Evolutionary conservation across 176 grass and related monocot species (phyloP), one percentile per base, ranked within the genome.

Genomic region (Saccharum spontaneum): DNA sequence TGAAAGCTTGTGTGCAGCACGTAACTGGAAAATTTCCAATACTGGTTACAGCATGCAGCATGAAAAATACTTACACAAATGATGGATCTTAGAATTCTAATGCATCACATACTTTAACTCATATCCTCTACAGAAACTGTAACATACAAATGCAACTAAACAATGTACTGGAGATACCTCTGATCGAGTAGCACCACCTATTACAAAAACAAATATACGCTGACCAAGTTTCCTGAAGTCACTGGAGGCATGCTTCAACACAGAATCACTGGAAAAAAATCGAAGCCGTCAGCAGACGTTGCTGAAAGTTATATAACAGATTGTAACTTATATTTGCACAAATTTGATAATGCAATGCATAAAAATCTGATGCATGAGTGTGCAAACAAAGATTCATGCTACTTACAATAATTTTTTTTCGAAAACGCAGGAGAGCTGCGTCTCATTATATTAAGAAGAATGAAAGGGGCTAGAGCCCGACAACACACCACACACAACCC

Each of bases 181-280:
- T 23, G 92, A 94, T 54, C 92, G 83, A 79, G 87, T 94, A 57
- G 89, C 89, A 60, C 92, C 92, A 37, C 92, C 92, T 75, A 94
- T 92, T 61, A 92, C 87, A 83, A 94, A 94, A 71, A 94, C 86
- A 89, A 94, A 94, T 44, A 94, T 92, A 77, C 92, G 83, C 59
- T 94, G 89, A 63, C 92, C 92, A 88, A 89, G 84, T 73, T 85
- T 94, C 85, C 71, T 91, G 60, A 87, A 79, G 78, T 94, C 92
- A 85, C 84, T 94, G 6, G 92, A 89, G 52, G 84, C 80, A 79
- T 94, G 89, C 82, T 83, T 92, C 77, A 92, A 63, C 48, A 94
- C 84, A 28, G 92, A 94, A 85, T 94, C 92, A 87, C 92, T 94
- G 81, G 76, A 80, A 81, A 80, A 87, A 85, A 68, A 40, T 5